Conservation (phyloP, 345 rosid genomes). For the Firmiana major region DNA sequence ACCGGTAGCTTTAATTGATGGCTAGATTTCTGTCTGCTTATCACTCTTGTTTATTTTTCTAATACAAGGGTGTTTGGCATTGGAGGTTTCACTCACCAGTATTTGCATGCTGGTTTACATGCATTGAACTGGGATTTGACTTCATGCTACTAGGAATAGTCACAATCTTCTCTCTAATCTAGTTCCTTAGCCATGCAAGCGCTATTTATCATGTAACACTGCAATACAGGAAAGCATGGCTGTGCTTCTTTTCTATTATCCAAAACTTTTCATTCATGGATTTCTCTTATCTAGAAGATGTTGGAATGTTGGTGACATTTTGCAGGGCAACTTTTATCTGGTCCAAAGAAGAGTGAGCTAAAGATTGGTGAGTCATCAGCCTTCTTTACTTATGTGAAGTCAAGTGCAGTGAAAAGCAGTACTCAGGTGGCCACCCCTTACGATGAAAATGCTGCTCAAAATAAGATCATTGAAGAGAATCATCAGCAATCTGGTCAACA, state of each 20-base stretch:
- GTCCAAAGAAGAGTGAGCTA: slow-evolving; percentile 75
- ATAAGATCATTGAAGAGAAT: slow-evolving; percentile 34
- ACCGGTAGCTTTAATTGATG: neutral
- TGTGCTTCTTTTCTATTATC: neutral
- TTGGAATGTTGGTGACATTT: slow-evolving; percentile 10
- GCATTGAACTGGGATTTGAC: neutral
- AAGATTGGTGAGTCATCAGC: slow-evolving; percentile 91
- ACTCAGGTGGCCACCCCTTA: slow-evolving; percentile 18
- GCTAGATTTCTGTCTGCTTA: neutral
- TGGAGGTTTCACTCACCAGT: neutral
- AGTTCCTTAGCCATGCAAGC: neutral
- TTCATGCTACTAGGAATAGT: neutral
- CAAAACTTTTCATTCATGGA: neutral
- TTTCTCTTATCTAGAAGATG: neutral
- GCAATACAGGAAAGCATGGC: neutral
- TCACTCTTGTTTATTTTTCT: neutral
- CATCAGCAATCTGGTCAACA: slow-evolving; percentile 27
- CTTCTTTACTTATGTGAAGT: slow-evolving; percentile 86
- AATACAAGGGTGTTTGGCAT: neutral
- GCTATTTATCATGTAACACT: neutral
- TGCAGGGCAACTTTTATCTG: slow-evolving; percentile 63
- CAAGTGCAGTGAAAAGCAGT: slow-evolving; percentile 38
- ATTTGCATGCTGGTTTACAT: slow-evolving; percentile 1
- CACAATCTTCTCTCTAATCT: neutral
- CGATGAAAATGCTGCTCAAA: slow-evolving; percentile 27